A percentile compares a stretch with the other conserved stretches of the same genome.
Conservation (phyloP, 2,329 filamentous ascomycete genomes). For the Plenodomus tracheiphilus region DNA sequence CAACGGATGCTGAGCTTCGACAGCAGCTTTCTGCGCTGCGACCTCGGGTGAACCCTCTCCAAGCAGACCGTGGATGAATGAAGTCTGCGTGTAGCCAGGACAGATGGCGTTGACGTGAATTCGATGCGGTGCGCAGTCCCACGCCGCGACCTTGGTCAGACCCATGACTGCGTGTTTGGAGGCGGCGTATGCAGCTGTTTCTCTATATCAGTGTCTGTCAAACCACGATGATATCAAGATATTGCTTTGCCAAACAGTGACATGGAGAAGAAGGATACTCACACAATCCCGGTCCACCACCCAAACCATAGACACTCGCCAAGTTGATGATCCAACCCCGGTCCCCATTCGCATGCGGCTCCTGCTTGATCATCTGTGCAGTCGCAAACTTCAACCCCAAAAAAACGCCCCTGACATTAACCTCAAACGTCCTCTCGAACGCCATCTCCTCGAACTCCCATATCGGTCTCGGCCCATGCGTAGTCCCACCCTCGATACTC, state of each 20-base stretch:
- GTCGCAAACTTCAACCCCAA: slow-evolving; percentile 52
- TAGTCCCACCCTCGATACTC: slow-evolving; percentile 35
- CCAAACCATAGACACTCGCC: slow-evolving; percentile 54
- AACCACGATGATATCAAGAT: too few species aligned
- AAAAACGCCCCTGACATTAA: slow-evolving; percentile 48
- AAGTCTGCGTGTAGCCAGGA: slow-evolving; percentile 50
- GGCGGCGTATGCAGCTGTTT: slow-evolving; percentile 46
- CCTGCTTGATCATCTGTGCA: slow-evolving; percentile 56
- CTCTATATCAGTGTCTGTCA: too few species aligned
- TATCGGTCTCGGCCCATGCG: slow-evolving; percentile 38
- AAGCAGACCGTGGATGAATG: slow-evolving; percentile 29
- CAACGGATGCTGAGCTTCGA: slow-evolving; percentile 33
- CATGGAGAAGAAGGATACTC: slow-evolving; percentile 1
- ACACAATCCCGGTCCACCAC: slow-evolving; percentile 38
- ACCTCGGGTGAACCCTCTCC: slow-evolving; percentile 2
- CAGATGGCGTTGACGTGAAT: slow-evolving; percentile 60
- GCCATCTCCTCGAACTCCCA: slow-evolving; percentile 52
- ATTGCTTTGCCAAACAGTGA: too few species aligned
- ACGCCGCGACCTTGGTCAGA: slow-evolving; percentile 53
- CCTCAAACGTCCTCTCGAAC: slow-evolving; percentile 49
- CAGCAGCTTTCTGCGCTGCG: slow-evolving; percentile 3
- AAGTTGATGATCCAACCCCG: slow-evolving; percentile 61
- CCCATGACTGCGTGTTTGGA: slow-evolving; percentile 57
- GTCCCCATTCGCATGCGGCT: slow-evolving; percentile 35
- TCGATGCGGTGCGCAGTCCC: slow-evolving; percentile 53